Evolutionary conservation across 176 grass and related monocot species (phyloP).

Genomic region (Aegilops sharonensis): DNA sequence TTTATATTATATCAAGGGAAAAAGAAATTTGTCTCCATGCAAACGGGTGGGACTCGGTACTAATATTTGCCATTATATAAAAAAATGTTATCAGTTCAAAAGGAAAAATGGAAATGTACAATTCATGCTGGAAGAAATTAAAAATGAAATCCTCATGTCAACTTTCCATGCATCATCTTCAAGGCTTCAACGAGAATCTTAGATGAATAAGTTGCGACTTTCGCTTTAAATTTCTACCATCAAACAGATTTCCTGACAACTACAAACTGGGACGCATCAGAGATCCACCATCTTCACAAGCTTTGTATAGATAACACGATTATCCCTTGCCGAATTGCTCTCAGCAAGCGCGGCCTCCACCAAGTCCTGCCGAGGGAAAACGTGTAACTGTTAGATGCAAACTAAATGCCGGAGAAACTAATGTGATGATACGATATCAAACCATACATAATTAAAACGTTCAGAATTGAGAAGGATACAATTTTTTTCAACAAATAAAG

Average conservation of each 20-base stretch:
- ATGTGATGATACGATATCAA: neutral
- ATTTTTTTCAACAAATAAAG: neutral
- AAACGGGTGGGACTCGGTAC: neutral
- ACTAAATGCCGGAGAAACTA: neutral
- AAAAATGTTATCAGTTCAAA: neutral
- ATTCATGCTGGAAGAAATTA: neutral
- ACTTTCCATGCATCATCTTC: neutral
- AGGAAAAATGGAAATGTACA: neutral
- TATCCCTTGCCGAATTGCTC: conserved; percentile 62
- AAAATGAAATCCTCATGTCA: neutral
- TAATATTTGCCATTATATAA: neutral
- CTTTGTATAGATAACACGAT: conserved; percentile 63
- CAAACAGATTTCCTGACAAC: neutral
- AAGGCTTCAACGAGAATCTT: neutral
- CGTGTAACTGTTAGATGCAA: neutral
- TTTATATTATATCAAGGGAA: too few relatives aligned
- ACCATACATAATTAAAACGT: neutral
- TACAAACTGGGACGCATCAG: conserved; percentile 5
- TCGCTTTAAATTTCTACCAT: neutral
- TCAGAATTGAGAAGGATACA: neutral
- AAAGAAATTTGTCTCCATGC: neutral
- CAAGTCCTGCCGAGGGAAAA: conserved; percentile 45
- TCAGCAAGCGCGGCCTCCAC: conserved; percentile 53
- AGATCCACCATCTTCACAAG: conserved; percentile 54
- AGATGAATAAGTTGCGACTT: neutral